Conservation (phyloP, 495 filamentous ascomycete species). For the Aspergillus ostianus region DNA sequence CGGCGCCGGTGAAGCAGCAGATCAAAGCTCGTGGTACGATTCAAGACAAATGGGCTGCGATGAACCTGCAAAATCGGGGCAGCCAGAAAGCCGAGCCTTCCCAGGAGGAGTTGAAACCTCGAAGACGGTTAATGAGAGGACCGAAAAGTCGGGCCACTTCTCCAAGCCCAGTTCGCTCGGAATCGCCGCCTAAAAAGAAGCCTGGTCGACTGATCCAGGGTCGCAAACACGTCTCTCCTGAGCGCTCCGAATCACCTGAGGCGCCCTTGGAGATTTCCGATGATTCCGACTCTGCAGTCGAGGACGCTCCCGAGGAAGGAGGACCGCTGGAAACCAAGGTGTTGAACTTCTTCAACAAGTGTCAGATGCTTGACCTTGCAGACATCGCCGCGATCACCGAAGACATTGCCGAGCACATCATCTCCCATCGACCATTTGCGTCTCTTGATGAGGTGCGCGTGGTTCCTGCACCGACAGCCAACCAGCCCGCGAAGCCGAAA, state of each 20-base stretch:
- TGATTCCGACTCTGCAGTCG: conserved; percentile 56
- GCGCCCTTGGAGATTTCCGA: conserved; percentile 45
- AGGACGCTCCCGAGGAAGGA: conserved; percentile 30
- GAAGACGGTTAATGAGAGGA: conserved; percentile 42
- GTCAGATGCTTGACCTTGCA: conserved; percentile 64
- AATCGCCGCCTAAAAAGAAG: conserved; percentile 40
- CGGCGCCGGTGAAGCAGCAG: conserved; percentile 51
- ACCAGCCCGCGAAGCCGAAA: conserved; percentile 45
- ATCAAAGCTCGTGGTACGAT: conserved; percentile 60
- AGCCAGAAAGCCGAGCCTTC: conserved; percentile 15
- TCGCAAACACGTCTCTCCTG: conserved; percentile 47
- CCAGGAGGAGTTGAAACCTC: conserved; percentile 32
- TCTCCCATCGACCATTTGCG: conserved; percentile 67
- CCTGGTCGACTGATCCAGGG: conserved; percentile 57
- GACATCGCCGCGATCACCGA: conserved; percentile 74
- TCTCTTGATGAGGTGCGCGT: conserved; percentile 60
- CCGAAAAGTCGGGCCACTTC: conserved; percentile 32
- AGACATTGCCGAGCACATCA: conserved; percentile 61
- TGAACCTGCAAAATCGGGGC: conserved; percentile 32
- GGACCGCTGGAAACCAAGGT: conserved; percentile 54
- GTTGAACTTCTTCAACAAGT: conserved; percentile 80
- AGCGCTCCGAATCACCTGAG: conserved; percentile 40
- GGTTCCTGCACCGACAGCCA: conserved; percentile 49
- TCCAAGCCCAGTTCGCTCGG: conserved; percentile 23
- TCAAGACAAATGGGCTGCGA: conserved; percentile 58